A percentile compares a stretch with the other conserved stretches of the same genome.
These are phyloP conservation scores for Peniophora sp. DNA, from an alignment of 1,284 basidiomycete genomes.

Conservation along the genomic window DNA sequence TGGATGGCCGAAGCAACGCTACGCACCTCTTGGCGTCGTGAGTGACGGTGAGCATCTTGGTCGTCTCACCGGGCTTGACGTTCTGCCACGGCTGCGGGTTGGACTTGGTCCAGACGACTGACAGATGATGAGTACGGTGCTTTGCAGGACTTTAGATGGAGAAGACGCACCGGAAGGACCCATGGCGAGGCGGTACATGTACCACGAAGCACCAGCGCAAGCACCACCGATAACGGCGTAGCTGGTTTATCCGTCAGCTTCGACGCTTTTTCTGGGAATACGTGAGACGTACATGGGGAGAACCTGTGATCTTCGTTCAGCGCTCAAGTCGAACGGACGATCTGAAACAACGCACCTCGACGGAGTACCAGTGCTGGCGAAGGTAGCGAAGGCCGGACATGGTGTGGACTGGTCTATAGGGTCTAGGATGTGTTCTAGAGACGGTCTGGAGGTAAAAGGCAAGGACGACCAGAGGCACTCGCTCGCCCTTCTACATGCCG, in stretches of 20 bases:
- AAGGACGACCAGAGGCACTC: too few species aligned
- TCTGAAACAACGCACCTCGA: constrained; percentile 48
- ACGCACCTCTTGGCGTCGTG: constrained; percentile 62
- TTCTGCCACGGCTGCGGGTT: constrained; percentile 79
- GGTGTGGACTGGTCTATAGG: constrained; percentile 5
- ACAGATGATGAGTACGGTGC: constrained; percentile 1
- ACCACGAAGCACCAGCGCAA: constrained; percentile 63
- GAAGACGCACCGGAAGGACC: constrained; percentile 54
- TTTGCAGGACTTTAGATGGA: not conserved
- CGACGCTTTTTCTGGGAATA: not conserved
- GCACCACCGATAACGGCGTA: constrained; percentile 65
- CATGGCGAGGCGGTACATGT: constrained; percentile 59
- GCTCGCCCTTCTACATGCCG: too few species aligned
- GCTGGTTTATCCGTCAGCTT: constrained; percentile 28
- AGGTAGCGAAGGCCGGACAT: constrained; percentile 29
- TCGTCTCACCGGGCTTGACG: constrained; percentile 63
- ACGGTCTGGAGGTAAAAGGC: too few species aligned
- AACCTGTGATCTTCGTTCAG: constrained; percentile 35
- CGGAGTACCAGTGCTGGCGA: constrained; percentile 75
- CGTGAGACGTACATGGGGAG: constrained; percentile 59
- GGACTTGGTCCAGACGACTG: constrained; percentile 73
- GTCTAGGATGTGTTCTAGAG: too few species aligned
- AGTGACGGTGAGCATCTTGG: constrained; percentile 61
- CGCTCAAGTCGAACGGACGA: not conserved
- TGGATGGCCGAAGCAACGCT: constrained; percentile 8